Evolutionary conservation across 441 rosid genomes (phyloP), one percentile per base, ranked within the genome.

Genomic region (Cnidoscolus chayamansa): DNA sequence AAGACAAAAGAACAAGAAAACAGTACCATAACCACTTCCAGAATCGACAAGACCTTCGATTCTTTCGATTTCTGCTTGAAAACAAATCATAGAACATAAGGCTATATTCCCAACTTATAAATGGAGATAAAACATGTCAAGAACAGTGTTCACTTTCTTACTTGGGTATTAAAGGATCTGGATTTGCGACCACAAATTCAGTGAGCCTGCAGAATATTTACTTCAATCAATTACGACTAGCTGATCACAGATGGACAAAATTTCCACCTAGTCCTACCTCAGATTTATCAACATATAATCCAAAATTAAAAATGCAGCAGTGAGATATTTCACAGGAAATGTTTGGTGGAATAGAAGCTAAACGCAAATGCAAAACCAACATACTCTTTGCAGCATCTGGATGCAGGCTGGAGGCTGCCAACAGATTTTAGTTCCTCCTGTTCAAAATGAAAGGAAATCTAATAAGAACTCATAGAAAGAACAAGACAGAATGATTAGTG

Each of bases 11-110:
- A 19, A 69, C n/a, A 68, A 69, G 63, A 62, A 59, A 59, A 71
- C 17, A 35, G 72, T 87, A 93, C 98, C 98, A 83, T 53, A 91
- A 92, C 98, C 97, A 87, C 81, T 89, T 89, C 97, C 96, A 90
- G 72, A 91, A 84, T 15, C 86, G 82, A 73, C 88, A 77, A 7
- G 86, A 74, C 72, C 83, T 84, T 78, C 87, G 79, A 32, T 80
- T 87, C 80, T 83, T 90, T 37, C 60, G 79, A 63, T 82, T 83
- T 82, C 97, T 94, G 88, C 73, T 75, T 55, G 35, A 55, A 51
- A 71, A 68, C 11, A 53, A 9, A n/a, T 10, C 64, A 3, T 15
- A 31, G 49, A 35, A 10, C 1, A 49, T 48, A 43, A 60, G 74
- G 58, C 70, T 67, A 32, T 57, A 68, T 68, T 70, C 72, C 55